Percentiles rank a stretch among this genome's conserved stretches.
Conservation (phyloP, 192 early-diverging fungal genomes). For the Linderina pennispora region DNA sequence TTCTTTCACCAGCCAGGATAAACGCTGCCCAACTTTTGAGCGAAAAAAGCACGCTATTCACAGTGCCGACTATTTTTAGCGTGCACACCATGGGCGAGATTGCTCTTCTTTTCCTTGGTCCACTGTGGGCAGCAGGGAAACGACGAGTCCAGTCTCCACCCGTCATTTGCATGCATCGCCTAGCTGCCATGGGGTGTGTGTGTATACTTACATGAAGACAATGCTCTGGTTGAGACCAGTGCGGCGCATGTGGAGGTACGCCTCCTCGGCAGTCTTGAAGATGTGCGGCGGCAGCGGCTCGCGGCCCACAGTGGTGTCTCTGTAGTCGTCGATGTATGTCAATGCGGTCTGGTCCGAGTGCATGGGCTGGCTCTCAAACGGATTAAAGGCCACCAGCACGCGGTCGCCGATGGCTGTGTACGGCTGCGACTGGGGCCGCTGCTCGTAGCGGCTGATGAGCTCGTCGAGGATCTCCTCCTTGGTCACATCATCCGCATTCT, state of each 20-base stretch:
- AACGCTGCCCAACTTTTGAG: too few relatives aligned
- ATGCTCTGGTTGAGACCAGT: constrained; percentile 84
- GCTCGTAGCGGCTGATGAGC: constrained; percentile 41
- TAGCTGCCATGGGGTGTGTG: too few relatives aligned
- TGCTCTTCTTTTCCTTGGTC: too few relatives aligned
- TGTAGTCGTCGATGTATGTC: constrained; percentile 69
- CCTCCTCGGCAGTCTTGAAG: constrained; percentile 77
- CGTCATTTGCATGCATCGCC: too few relatives aligned
- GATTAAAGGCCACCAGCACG: constrained; percentile 65
- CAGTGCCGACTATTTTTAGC: too few relatives aligned
- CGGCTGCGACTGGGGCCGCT: constrained; percentile 32
- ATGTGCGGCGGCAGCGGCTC: constrained; percentile 62
- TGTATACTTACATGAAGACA: constrained; percentile 72
- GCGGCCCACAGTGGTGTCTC: constrained; percentile 48
- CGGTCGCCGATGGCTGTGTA: constrained; percentile 69
- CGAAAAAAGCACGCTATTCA: too few relatives aligned
- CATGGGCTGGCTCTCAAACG: constrained; percentile 49
- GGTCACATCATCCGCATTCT: constrained; percentile 12
- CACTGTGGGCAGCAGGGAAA: too few relatives aligned
- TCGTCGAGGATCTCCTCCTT: constrained; percentile 17
- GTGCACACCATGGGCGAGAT: too few relatives aligned
- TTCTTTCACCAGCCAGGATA: too few relatives aligned
- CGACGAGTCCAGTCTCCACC: too few relatives aligned
- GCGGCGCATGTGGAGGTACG: constrained; percentile 83
- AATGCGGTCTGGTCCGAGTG: constrained; percentile 56